These are phyloP conservation scores for Phyllosticta paracitricarpa DNA, from an alignment of 2,329 filamentous ascomycete genomes.

Conservation along the genomic window DNA sequence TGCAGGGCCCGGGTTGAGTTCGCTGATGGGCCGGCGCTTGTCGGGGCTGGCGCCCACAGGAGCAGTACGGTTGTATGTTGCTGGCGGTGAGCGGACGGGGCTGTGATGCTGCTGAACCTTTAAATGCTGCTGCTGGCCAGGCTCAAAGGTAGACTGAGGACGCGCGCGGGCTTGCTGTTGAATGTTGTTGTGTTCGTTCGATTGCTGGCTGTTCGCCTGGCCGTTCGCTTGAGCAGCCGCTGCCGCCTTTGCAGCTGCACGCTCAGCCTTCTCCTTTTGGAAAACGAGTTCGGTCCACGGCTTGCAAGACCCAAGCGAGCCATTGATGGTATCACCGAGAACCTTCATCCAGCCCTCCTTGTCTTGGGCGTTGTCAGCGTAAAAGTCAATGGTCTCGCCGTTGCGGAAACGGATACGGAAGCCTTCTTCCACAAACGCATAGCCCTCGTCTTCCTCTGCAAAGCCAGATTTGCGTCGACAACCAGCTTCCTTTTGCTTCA, in stretches of 20 bases:
- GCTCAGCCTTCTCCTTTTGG: constrained; percentile 31
- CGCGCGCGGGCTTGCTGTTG: constrained; percentile 20
- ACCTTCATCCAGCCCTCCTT: constrained; percentile 95
- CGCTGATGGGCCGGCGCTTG: constrained; percentile 17
- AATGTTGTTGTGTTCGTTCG: constrained; percentile 5
- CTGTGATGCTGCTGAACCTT: constrained; percentile 19
- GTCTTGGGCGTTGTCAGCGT: constrained; percentile 76
- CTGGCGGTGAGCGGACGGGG: constrained; percentile 21
- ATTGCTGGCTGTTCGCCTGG: constrained; percentile 11
- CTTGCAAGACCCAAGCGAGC: constrained; percentile 32
- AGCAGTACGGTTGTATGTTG: constrained; percentile 2
- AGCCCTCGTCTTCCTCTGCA: constrained; percentile 95
- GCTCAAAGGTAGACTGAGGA: constrained; percentile 19
- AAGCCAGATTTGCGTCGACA: constrained; percentile 87
- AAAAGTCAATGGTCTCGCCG: constrained; percentile 96
- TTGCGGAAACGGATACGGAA: constrained; percentile 99
- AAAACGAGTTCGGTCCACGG: constrained; percentile 55
- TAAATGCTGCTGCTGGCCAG: constrained; percentile 10
- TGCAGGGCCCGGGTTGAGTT: constrained; percentile 12
- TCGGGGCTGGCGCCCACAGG: constrained; percentile 11
- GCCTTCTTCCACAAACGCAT: constrained; percentile 98
- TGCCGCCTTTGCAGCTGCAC: constrained; percentile 10
- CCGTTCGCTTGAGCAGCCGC: constrained; percentile 15
- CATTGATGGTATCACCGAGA: constrained; percentile 45
- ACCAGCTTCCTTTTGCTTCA: constrained; percentile 70